phyloP scores from a whole-genome alignment of 2,329 filamentous ascomycete species.

The Calonectria fujianensis region DNA sequence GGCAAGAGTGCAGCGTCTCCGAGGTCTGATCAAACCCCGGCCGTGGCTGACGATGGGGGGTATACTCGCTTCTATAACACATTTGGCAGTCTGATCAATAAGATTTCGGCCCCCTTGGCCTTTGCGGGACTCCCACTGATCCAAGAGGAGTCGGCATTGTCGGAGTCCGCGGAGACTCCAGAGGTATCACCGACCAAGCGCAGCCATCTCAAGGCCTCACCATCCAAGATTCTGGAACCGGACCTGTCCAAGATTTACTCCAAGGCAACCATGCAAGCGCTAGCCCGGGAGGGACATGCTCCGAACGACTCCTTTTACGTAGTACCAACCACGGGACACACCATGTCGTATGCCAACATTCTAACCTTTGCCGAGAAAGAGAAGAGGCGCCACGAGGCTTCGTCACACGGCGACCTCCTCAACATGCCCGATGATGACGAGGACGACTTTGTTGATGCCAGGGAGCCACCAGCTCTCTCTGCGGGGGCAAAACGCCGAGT shows the following conservation, averaged over 20 bases:
- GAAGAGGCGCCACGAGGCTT: slow-evolving; percentile 75
- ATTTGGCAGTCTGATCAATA: slow-evolving; percentile 91
- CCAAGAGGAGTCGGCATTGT: slow-evolving; percentile 65
- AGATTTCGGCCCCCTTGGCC: slow-evolving; percentile 90
- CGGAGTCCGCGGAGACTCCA: slow-evolving; percentile 59
- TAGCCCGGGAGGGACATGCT: slow-evolving; percentile 80
- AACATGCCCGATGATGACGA: slow-evolving; percentile 76
- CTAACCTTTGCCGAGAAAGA: slow-evolving; percentile 82
- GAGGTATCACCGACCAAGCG: slow-evolving; percentile 63
- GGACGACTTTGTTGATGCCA: slow-evolving; percentile 93
- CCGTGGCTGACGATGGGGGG: slow-evolving; percentile 78
- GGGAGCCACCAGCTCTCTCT: slow-evolving; percentile 76
- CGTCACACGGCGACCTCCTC: slow-evolving; percentile 70
- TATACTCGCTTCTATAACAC: slow-evolving; percentile 95
- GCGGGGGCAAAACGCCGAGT: slow-evolving; percentile 64
- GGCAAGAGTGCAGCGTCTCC: slow-evolving; percentile 53
- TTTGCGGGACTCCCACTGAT: slow-evolving; percentile 93
- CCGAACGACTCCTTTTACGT: slow-evolving; percentile 91
- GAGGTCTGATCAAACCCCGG: slow-evolving; percentile 51
- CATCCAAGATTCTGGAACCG: slow-evolving; percentile 65
- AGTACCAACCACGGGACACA: slow-evolving; percentile 93
- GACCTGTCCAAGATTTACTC: slow-evolving; percentile 91
- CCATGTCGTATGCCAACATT: slow-evolving; percentile 94
- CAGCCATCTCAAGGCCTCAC: slow-evolving; percentile 60
- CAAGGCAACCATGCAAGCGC: slow-evolving; percentile 86